Percentiles rank a stretch among this genome's conserved stretches.
These are phyloP conservation scores for Ophiorrhiza pumila DNA, from an alignment of 257 asterid genomes.

Conservation along the genomic window DNA sequence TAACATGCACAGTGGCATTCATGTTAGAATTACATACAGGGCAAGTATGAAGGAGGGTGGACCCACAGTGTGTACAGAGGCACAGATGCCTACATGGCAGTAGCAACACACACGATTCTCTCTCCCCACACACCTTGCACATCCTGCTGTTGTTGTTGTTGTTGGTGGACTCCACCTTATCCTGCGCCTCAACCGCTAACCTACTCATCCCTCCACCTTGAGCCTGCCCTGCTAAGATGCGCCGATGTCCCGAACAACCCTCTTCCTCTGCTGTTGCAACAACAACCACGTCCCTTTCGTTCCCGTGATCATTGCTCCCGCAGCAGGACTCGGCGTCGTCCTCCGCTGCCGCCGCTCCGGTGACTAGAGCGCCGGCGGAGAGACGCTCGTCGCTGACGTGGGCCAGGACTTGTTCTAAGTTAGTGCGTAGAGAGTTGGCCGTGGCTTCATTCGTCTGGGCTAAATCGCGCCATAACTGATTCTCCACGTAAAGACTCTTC, in stretches of 20 bases:
- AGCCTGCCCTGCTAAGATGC: conserved; percentile 1
- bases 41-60: conserved; percentile 50
- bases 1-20: conserved; percentile 78
- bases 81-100: conserved; percentile 88
- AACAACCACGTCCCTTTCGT: not conserved
- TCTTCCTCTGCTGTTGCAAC: no score
- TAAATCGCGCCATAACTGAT: conserved; percentile 61
- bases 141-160: conserved; percentile 12
- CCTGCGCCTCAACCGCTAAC: not conserved
- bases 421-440: conserved; percentile 57
- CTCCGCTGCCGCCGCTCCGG: conserved; percentile 30
- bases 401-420: conserved; percentile 60
- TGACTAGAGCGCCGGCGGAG: conserved; percentile 16
- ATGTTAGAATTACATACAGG: conserved; percentile 61
- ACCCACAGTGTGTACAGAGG: conserved; percentile 62
- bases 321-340: conserved; percentile 75
- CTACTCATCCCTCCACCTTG: not conserved
- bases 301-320: conserved; percentile 46
- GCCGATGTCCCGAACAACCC: not conserved
- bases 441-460: conserved; percentile 82
- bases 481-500: conserved; percentile 47
- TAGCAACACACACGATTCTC: conserved; percentile 64
- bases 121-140: conserved; percentile 58
- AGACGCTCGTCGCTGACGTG: conserved; percentile 39
- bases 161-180: not conserved